Percentiles rank a stretch among this genome's conserved stretches.
Conservation (phyloP, 495 filamentous ascomycete genomes). For the Penicillium goetzii region DNA sequence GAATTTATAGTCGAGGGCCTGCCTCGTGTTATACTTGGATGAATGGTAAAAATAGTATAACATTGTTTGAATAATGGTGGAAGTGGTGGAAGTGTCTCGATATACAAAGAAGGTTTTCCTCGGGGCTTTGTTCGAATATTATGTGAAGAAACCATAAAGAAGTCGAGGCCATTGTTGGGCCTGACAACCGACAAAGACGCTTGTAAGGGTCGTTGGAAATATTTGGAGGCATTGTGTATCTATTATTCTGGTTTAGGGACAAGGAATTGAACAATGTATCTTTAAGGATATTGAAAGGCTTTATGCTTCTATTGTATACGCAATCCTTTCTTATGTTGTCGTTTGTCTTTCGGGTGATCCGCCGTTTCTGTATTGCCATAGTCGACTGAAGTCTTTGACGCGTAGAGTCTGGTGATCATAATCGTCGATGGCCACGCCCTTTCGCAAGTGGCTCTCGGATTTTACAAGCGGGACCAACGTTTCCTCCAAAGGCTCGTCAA, state of each 20-base stretch:
- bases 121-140: constrained; percentile 1
- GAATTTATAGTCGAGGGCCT: background rate
- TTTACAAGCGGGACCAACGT: constrained; percentile 12
- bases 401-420: constrained; percentile 26
- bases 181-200: background rate
- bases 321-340: background rate
- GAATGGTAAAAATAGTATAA: background rate
- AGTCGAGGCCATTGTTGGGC: background rate
- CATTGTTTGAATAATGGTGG: background rate
- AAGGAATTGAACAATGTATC: background rate
- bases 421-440: background rate
- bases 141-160: background rate
- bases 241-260: background rate
- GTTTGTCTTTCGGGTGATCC: constrained; percentile 43
- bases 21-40: background rate
- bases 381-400: constrained; percentile 70
- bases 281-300: background rate
- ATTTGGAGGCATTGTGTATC: too few relatives aligned
- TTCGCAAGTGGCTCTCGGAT: background rate
- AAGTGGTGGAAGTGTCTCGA: background rate
- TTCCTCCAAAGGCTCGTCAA: constrained; percentile 8
- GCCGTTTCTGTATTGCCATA: constrained; percentile 77
- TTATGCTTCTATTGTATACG: background rate
- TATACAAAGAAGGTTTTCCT: background rate
- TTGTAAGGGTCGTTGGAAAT: background rate